Base-by-base conservation (phyloP, 139 green algal species). In the Asterochloris sp. region DNA sequence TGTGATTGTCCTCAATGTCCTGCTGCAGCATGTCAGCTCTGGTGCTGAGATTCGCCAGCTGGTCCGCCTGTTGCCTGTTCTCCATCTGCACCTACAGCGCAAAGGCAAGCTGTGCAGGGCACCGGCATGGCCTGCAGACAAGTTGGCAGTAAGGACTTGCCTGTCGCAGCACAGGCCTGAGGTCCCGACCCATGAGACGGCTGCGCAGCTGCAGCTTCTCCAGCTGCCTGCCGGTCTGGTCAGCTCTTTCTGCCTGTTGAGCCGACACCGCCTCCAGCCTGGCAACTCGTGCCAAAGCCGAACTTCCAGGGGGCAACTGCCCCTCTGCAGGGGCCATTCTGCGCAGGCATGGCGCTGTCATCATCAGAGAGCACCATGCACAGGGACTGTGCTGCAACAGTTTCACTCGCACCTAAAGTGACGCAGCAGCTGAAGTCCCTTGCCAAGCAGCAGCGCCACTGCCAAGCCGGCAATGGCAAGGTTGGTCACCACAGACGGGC, bases 151-250 rank as follows among this genome's bases (percentile, higher is more conserved):
- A 8, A 71, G 66, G 66, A 21, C 17, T 71, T 26, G 83, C 87
- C 75, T 89, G 77, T 38, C 86, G 69, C 19, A 91, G 15, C 0
- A 67, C 67, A 38, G 81, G 67, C 76, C 79, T 76, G 10, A 89
- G 17, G 69, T 91, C 88, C n/a, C 76, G 81, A 4, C 78, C 68
- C 64, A 80, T 26, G 23, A 91, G 60, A 13, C 78, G 63, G 8
- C 60, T 79, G 15, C 87, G 80, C 19, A 82, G 54, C 19, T 82
- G 67, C 61, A 90, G 68, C 75, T 91, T 91, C 13, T 84, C 82
- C 66, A 91, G 47, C 78, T 91, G 80, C 69, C 64, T 91, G 86
- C 8, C 66, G 74, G 69, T 81, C 67, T n/a, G 38, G 38, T 54
- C 38, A 54, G 38, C 38, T 54, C 38, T 54, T 54, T 54, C 38